Evolutionary conservation across 192 early-diverging fungal genomes (phyloP), one percentile per base, ranked within the genome.

Genomic region (Lobulomyces angularis): DNA sequence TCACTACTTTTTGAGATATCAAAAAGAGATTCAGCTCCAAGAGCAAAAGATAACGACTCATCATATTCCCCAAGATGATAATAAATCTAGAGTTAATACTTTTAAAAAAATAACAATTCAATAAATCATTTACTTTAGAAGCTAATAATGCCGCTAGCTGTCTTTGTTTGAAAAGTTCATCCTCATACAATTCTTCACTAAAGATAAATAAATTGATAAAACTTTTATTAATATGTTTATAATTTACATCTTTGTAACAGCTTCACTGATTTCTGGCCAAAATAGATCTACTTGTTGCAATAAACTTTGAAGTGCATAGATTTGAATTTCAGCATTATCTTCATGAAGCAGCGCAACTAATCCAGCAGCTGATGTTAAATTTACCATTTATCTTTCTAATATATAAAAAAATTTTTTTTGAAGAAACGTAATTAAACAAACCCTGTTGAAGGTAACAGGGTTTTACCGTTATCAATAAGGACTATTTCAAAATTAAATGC

Each of bases 261-360:
- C 69, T 56, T 98, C 95, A 5, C 92, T 81, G 45, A 96, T 97
- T 59, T 98, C 95, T 14, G 92, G 83, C 95, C 95, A 98, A 58
- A 97, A 98, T 45, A 80, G 69, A 67, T 95, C 84, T 18, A 92
- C 86, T 43, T 95, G 59, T 8, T 49, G 59, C 51, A 95, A 81
- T 23, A 98, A 80, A 69, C 94, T 84, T 45, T 85, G 57, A 29
- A 98, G 74, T 16, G 91, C 89, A 65, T 92, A 94, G 38, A 83
- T 74, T 58, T 93, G 82, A 32, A 98, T 81, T 51, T 86, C 82
- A 29, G 85, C 83, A 48, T 93, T 77, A 9, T 74, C 58, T 53
- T 98, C 95, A 52, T 97, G 87, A 14, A 98, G 81, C 19, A 98
- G 69, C 7, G 93, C 80, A 48, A 98, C 77, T 27, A 96, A 75